phyloP scores from a whole-genome alignment of 116 monocot genomes.

The Phalaenopsis hybrid region DNA sequence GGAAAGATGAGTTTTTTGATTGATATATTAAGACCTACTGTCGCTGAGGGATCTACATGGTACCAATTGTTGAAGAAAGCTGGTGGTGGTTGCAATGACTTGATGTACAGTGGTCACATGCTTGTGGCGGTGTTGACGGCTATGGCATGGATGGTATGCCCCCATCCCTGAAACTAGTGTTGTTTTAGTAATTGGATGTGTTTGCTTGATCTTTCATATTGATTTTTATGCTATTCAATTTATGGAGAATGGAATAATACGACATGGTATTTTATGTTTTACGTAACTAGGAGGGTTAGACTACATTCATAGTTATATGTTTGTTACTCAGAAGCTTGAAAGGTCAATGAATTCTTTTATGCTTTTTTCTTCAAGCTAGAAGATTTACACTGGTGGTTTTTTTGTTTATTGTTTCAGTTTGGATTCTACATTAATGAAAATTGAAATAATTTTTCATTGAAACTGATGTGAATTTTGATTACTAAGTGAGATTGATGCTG shows the following conservation, averaged over 20 bases:
- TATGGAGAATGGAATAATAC: background rate
- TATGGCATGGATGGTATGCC: conserved; percentile 92
- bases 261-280: too few species aligned
- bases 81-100: conserved; percentile 92
- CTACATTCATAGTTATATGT: too few species aligned
- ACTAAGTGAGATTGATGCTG: too few species aligned
- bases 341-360: too few species aligned
- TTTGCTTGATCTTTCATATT: conserved; percentile 1
- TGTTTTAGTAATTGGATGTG: background rate
- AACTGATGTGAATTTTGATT: too few species aligned
- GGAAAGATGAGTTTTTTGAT: conserved; percentile 80
- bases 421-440: too few species aligned
- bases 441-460: too few species aligned
- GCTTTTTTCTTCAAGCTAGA: too few species aligned
- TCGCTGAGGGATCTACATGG: conserved; percentile 70
- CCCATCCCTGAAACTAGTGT: background rate
- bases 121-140: conserved; percentile 90
- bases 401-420: too few species aligned
- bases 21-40: conserved; percentile 62
- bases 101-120: conserved; percentile 97
- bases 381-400: too few species aligned
- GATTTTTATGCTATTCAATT: background rate
- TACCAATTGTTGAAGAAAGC: conserved; percentile 78
- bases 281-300: too few species aligned
- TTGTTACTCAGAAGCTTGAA: too few species aligned